A percentile compares a stretch with the other conserved stretches of the same genome.
Conservation (phyloP, 345 rosid species). For the Eucalyptus sp. region DNA sequence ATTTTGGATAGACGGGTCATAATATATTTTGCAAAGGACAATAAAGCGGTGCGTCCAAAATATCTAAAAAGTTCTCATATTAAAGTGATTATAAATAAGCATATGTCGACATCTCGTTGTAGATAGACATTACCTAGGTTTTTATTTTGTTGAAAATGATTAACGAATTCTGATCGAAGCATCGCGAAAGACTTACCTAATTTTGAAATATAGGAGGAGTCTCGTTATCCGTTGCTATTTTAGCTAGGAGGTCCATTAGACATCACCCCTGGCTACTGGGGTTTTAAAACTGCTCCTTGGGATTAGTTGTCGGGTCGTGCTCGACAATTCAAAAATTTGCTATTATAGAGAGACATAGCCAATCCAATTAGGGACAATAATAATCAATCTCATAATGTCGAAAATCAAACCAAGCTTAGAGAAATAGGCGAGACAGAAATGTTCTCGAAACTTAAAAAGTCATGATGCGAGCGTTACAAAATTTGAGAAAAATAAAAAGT, state of each 20-base stretch:
- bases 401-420: background rate
- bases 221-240: background rate
- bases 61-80: background rate
- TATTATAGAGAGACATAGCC: background rate
- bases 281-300: background rate
- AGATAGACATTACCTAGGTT: background rate
- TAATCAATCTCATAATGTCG: background rate
- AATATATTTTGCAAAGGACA: background rate
- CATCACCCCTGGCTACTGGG: background rate
- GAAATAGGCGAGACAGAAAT: background rate
- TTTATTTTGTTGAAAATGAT: background rate
- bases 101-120: background rate
- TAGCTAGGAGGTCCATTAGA: background rate
- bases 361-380: background rate
- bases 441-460: rapidly evolving
- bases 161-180: background rate
- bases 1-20: background rate
- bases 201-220: background rate
- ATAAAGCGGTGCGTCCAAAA: background rate
- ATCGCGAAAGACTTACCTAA: background rate
- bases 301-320: background rate
- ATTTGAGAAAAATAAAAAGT: background rate
- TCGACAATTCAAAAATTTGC: background rate
- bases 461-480: rapidly evolving
- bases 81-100: background rate